These are phyloP conservation scores for Closterium sp. DNA, from an alignment of 139 green algal species.

Conservation along the genomic window DNA sequence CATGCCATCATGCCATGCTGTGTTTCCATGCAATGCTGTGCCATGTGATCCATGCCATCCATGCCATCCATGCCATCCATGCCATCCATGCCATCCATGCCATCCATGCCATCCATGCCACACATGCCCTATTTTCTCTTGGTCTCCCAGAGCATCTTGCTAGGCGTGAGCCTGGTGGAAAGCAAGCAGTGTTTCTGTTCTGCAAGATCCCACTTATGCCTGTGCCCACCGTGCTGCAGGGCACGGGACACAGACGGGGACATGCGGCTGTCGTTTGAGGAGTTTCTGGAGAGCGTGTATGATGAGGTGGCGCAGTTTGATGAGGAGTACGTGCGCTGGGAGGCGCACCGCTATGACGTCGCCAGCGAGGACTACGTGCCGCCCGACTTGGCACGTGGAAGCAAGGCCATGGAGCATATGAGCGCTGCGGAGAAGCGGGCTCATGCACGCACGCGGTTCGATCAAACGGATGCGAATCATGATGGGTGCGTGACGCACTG, in stretches of 20 bases:
- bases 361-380: not conserved
- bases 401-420: not conserved
- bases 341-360: not conserved
- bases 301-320: constrained; percentile 11
- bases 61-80: too few species aligned
- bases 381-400: not conserved
- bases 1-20: not conserved
- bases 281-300: constrained; percentile 27
- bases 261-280: constrained; percentile 10
- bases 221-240: not conserved
- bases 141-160: not conserved
- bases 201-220: too few species aligned
- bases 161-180: not conserved
- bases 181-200: not conserved
- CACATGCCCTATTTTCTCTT: not conserved
- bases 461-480: not conserved
- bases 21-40: too few species aligned
- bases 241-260: constrained; percentile 22
- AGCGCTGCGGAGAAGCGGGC: not conserved
- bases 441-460: not conserved
- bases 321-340: constrained; percentile 6
- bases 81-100: too few species aligned
- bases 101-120: not conserved
- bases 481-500: not conserved
- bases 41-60: too few species aligned